phyloP scores from a whole-genome alignment of 371 early-diverging fungal species.

The Rhizopus sp. region DNA sequence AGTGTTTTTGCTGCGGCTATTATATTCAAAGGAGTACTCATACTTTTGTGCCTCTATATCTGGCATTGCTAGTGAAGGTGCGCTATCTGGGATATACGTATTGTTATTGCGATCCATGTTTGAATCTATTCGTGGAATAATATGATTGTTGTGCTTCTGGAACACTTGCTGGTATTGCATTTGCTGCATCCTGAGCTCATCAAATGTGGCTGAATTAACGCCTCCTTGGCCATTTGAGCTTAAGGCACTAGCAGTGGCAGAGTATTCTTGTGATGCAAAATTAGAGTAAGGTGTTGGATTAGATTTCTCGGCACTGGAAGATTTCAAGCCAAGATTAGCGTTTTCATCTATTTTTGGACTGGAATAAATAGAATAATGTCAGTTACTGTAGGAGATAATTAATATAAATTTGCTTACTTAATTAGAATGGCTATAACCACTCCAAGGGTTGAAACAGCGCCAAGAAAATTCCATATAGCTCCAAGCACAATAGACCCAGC shows the following conservation, averaged over 20 bases:
- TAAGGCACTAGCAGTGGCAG: constrained; percentile 1
- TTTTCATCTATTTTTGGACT: constrained; percentile 24
- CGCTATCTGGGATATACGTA: not conserved
- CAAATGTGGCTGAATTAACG: constrained; percentile 20
- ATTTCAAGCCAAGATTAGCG: constrained; percentile 19
- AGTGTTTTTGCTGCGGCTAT: not conserved
- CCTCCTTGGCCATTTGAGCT: constrained; percentile 13
- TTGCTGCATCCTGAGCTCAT: constrained; percentile 30
- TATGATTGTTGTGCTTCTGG: constrained; percentile 26
- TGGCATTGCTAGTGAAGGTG: not conserved
- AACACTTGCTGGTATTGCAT: constrained; percentile 28
- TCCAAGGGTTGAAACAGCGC: constrained; percentile 19
- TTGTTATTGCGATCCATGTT: constrained; percentile 3
- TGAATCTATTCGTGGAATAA: constrained; percentile 5
- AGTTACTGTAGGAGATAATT: not conserved
- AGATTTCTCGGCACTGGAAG: constrained; percentile 19
- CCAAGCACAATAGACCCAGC: constrained; percentile 23
- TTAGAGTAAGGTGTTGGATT: constrained; percentile 20
- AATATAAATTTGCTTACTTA: constrained; percentile 14
- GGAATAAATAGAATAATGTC: not conserved
- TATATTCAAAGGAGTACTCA: no score
- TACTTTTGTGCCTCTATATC: not conserved
- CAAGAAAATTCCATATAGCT: constrained; percentile 27
- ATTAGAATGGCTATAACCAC: constrained; percentile 27
- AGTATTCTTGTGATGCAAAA: constrained; percentile 26